Percentiles rank a stretch among this genome's conserved stretches.
phyloP scores from a whole-genome alignment of 2,329 filamentous ascomycete species.

The Paecilomyces niveus region DNA sequence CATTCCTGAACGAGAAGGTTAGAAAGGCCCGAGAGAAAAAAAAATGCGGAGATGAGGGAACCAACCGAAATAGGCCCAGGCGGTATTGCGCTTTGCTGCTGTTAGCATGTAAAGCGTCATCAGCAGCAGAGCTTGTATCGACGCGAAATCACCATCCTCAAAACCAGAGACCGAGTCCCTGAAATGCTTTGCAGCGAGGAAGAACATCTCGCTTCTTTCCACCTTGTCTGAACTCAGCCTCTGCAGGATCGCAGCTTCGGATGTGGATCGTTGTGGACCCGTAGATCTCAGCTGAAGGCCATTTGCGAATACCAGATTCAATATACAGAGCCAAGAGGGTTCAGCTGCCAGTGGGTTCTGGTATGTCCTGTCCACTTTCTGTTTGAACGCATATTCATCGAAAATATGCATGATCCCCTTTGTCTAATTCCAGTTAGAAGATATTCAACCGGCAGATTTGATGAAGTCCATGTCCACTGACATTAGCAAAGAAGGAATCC shows the following conservation, averaged over 20 bases:
- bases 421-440: constrained; percentile 36
- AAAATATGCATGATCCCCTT: constrained; percentile 56
- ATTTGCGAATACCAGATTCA: constrained; percentile 58
- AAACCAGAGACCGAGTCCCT: constrained; percentile 44
- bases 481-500: constrained; percentile 56
- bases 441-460: constrained; percentile 36
- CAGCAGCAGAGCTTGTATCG: constrained; percentile 55
- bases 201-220: constrained; percentile 57
- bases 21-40: background rate
- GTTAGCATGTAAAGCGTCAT: constrained; percentile 60
- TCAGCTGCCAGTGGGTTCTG: constrained; percentile 45
- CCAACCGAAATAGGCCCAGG: constrained; percentile 55
- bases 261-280: constrained; percentile 3
- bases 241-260: constrained; percentile 45
- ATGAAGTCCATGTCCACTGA: constrained; percentile 22
- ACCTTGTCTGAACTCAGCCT: constrained; percentile 43
- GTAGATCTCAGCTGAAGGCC: constrained; percentile 44
- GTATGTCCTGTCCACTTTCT: constrained; percentile 48
- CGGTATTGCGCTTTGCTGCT: constrained; percentile 55
- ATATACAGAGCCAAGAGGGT: constrained; percentile 49
- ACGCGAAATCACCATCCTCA: constrained; percentile 59
- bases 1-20: constrained; percentile 43
- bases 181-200: constrained; percentile 51
- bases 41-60: background rate
- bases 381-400: constrained; percentile 44